phyloP scores from a whole-genome alignment of 2,329 filamentous ascomycete species.

The Hypoxylon sp. region DNA sequence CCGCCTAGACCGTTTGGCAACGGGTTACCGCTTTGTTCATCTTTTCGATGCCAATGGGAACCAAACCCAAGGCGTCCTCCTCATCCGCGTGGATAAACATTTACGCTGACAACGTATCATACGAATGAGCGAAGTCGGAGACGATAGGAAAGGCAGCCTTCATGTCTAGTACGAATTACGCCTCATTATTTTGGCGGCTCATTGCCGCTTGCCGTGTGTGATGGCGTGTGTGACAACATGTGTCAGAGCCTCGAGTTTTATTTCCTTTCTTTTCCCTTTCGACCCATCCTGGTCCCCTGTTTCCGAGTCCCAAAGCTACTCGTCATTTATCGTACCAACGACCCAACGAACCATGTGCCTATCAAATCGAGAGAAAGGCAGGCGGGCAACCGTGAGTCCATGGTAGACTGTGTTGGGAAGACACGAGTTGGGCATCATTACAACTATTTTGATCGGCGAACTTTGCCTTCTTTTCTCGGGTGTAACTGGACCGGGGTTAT shows the following conservation, averaged over 20 bases:
- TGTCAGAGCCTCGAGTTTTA: constrained; percentile 29
- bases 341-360: constrained; percentile 11
- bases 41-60: constrained; percentile 64
- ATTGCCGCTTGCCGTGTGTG: constrained; percentile 27
- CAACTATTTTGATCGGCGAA: constrained; percentile 32
- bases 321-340: constrained; percentile 16
- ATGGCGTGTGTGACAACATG: constrained; percentile 13
- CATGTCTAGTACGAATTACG: constrained; percentile 23
- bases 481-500: constrained; percentile 39
- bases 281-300: constrained; percentile 10
- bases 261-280: constrained; percentile 10
- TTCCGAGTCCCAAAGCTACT: constrained; percentile 31
- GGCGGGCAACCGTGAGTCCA: constrained; percentile 31
- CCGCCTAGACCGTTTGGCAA: constrained; percentile 70
- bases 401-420: constrained; percentile 29
- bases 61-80: constrained; percentile 63
- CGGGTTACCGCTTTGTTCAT: constrained; percentile 69
- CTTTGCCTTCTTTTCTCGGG: constrained; percentile 29
- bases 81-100: constrained; percentile 68
- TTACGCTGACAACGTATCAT: constrained; percentile 53
- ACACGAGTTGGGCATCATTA: constrained; percentile 31
- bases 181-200: constrained; percentile 26
- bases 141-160: constrained; percentile 7
- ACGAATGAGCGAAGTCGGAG: constrained; percentile 32
- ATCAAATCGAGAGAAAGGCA: constrained; percentile 21